Percentiles rank a stretch among this genome's conserved stretches.
phyloP scores from a whole-genome alignment of 306 rosid species.

The Quercus suber region DNA sequence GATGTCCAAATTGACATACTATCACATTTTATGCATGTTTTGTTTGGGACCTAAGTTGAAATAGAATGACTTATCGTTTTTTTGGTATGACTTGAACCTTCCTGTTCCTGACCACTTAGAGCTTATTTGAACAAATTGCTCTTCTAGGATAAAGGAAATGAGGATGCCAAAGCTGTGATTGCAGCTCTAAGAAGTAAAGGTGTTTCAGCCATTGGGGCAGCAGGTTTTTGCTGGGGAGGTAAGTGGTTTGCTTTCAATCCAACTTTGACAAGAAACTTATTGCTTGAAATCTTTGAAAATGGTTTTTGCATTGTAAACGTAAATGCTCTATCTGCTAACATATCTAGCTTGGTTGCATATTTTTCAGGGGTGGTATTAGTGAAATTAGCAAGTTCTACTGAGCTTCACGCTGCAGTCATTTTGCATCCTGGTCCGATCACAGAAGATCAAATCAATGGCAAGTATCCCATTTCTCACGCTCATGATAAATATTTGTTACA shows the following conservation, averaged over 20 bases:
- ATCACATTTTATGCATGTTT: neutral
- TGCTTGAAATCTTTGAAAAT: neutral
- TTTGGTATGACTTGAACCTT: too few relatives aligned
- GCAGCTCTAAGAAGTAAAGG: slow-evolving; percentile 52
- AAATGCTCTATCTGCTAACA: neutral
- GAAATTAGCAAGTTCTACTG: slow-evolving; percentile 29
- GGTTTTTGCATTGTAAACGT: too few relatives aligned
- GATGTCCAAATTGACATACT: too few relatives aligned
- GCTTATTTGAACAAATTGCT: neutral
- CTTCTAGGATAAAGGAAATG: slow-evolving; percentile 46
- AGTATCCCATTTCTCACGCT: neutral
- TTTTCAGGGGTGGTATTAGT: slow-evolving; percentile 37
- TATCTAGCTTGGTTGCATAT: slow-evolving; percentile 1
- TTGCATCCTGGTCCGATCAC: slow-evolving; percentile 38
- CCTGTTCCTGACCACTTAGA: neutral
- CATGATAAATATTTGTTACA: neutral
- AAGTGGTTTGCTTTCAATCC: neutral
- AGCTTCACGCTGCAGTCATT: slow-evolving; percentile 42
- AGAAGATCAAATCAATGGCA: slow-evolving; percentile 28
- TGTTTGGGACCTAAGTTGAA: neutral
- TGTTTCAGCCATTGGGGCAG: slow-evolving; percentile 50
- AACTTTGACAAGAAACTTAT: neutral
- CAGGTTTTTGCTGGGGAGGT: slow-evolving; percentile 73
- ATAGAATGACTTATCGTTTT: too few relatives aligned
- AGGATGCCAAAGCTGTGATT: slow-evolving; percentile 41